Evolutionary conservation across 1,284 basidiomycete genomes (phyloP).

Genomic region (Blastosporella zonata): DNA sequence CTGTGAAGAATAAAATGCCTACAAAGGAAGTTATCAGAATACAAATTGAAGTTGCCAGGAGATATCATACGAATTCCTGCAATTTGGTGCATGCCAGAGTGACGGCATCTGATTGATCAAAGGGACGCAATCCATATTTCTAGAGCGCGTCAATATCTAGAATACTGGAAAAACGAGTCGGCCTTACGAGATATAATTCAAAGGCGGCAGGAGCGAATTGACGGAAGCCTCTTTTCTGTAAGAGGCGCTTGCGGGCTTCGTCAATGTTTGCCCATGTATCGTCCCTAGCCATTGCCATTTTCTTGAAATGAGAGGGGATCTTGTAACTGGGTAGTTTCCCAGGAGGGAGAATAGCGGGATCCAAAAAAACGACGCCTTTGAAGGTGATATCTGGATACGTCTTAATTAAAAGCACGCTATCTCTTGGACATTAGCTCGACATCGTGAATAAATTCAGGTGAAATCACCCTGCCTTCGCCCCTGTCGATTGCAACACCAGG

Average conservation of each 20-base stretch:
- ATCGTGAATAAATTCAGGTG: not conserved
- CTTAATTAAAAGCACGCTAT: not conserved
- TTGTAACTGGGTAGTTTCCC: not conserved
- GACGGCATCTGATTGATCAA: not conserved
- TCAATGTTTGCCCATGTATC: not conserved
- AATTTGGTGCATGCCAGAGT: not conserved
- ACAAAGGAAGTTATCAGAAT: not conserved
- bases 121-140: not conserved
- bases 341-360: not conserved
- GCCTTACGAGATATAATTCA: not conserved
- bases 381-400: not conserved
- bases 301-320: not conserved
- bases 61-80: not conserved
- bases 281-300: not conserved
- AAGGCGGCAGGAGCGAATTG: not conserved
- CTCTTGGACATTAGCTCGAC: not conserved
- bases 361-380: not conserved
- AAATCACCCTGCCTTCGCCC: not conserved
- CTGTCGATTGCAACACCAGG: not conserved
- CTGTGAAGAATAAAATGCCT: not conserved
- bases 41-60: not conserved
- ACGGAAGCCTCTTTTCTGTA: not conserved
- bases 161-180: not conserved
- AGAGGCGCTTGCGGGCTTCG: not conserved
- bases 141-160: not conserved